Conservation (phyloP, 2,329 filamentous ascomycete species). For the Trichoderma asperellum region DNA sequence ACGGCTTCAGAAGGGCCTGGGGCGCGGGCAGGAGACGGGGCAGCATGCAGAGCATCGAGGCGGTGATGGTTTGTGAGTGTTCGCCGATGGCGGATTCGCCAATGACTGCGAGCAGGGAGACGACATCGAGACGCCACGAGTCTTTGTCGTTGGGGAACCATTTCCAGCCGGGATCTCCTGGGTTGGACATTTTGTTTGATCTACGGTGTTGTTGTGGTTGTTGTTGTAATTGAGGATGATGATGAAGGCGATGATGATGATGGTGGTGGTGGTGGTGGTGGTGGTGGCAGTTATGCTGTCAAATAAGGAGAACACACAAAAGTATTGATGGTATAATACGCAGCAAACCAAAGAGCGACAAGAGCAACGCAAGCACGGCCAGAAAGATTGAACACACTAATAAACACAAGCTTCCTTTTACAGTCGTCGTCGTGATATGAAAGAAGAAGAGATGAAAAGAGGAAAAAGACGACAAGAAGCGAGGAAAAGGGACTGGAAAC, state of each 20-base stretch:
- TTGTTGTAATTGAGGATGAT: neutral
- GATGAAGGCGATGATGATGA: neutral
- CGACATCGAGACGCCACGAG: conserved; percentile 62
- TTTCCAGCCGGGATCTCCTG: conserved; percentile 38
- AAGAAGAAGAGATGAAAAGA: neutral
- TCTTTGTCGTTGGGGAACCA: conserved; percentile 51
- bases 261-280: neutral
- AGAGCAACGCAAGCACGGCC: neutral
- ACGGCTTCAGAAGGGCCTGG: conserved; percentile 62
- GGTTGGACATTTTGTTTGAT: conserved; percentile 34
- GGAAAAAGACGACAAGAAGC: conserved; percentile 1
- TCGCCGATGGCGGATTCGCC: conserved; percentile 63
- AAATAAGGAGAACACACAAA: neutral
- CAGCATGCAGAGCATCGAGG: conserved; percentile 60
- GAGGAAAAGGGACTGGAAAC: neutral
- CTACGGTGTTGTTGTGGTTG: neutral
- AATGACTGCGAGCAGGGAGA: conserved; percentile 65
- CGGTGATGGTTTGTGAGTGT: conserved; percentile 62
- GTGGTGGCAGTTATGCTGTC: neutral
- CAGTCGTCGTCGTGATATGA: neutral
- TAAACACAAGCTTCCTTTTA: neutral
- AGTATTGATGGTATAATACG: neutral
- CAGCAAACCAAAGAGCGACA: neutral
- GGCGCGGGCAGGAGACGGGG: conserved; percentile 66
- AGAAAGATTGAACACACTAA: neutral